phyloP scores from a whole-genome alignment of 768 basidiomycete species.

The Leucocoprinus leucothites region DNA sequence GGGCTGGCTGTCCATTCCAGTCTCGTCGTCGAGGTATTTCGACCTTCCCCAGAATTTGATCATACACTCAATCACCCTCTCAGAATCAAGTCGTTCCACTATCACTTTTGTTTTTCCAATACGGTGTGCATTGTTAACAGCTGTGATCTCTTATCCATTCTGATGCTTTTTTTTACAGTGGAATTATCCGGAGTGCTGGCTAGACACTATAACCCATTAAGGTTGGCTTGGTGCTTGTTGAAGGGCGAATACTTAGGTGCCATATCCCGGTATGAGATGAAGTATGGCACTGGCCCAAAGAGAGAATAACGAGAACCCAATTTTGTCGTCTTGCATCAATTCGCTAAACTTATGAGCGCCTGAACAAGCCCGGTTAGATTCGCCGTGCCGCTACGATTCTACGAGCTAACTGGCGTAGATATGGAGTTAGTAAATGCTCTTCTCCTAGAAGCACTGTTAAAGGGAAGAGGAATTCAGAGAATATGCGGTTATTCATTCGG shows the following conservation, averaged over 20 bases:
- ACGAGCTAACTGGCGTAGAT: no score
- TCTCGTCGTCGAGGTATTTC: conserved; percentile 31
- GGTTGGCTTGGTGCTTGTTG: conserved; percentile 46
- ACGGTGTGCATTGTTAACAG: conserved; percentile 35
- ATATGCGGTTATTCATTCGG: no score
- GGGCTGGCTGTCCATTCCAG: conserved; percentile 15
- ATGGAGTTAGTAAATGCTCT: no score
- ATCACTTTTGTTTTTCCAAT: conserved; percentile 53
- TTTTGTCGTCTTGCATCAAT: no score
- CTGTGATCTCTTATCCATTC: neutral
- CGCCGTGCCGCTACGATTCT: no score
- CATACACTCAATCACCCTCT: conserved; percentile 1
- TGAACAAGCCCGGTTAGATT: no score
- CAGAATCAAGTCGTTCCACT: conserved; percentile 55
- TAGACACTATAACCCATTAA: conserved; percentile 56
- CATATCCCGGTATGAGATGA: conserved; percentile 41
- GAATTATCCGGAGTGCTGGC: conserved; percentile 37
- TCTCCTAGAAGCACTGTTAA: no score
- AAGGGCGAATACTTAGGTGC: conserved; percentile 46
- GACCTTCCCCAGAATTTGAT: neutral
- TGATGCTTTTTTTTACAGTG: conserved; percentile 27
- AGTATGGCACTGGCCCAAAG: conserved; percentile 23
- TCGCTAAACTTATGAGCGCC: no score
- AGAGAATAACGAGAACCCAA: no score
- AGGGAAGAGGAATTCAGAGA: no score